Base-by-base conservation (phyloP, 1,284 basidiomycete genomes). In the Apiotrichum montevideense region DNA sequence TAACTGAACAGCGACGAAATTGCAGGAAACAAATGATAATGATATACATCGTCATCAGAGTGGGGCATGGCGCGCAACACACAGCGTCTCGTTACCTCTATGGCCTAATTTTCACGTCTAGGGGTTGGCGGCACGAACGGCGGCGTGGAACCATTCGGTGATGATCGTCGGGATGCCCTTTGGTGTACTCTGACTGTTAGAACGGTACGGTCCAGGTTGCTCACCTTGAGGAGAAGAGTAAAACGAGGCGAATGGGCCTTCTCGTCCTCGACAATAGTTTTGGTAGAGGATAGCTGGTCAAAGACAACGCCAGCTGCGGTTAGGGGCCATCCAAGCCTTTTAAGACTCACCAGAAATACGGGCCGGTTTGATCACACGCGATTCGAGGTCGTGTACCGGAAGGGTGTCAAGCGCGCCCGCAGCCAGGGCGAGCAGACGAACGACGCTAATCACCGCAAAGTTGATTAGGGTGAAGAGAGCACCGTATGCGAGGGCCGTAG, bases 401-500 rank as follows among this genome's bases (percentile, higher is more conserved):
- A 52, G 37, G 37, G 50, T 56, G 47, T 59, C 52, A 29, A 59
- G 42, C 4, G 47, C 43, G 4, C 37, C 54, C 11, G 55, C 37
- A 0, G 21, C 33, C 2, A 43, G 34, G 3, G 34, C 39, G 11
- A 60, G 40, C 3, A 21, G 32, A 13, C 48, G 40, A 21, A 52
- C 46, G 7, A 52, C 46, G 14, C 32, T 3, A 13, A 43, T 33
- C 29, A 62, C 43, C 6, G 7, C 21, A 8, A 29, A 21, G 52
- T 47, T 54, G 58, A 52, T 55, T 55, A 84, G 61, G 3, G 87
- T 86, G 63, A 97, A 95, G 0, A 93, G 77, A 0, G 84, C 75
- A 63, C 94, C 92, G 72, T 95, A 98, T 0, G 86, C 87, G 33
- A 88, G 69, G 2, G 95, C 84, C 0, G 96, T 98, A 1, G 96